Base-by-base conservation (phyloP, 1,284 basidiomycete genomes). In the Kwoniella shivajii region DNA sequence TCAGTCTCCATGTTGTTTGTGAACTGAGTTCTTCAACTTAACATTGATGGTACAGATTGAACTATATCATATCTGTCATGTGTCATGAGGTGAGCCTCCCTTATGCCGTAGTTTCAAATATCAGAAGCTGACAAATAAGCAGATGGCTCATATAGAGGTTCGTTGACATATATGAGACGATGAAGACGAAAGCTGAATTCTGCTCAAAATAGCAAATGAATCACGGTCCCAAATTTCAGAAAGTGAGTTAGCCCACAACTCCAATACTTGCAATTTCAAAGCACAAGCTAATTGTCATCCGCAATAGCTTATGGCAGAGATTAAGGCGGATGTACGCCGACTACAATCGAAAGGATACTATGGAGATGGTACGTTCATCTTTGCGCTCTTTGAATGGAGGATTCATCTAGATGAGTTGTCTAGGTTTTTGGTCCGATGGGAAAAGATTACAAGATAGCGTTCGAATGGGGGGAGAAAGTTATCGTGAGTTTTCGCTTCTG, bases 141-240 rank as follows among this genome's bases (percentile, higher is more conserved):
- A 75, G 75, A 76, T 78, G 70, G 74, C 76, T 14, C 76, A 78
- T 60, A 76, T 78, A 18, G 67, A 73, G 50, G 74, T 72, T 33
- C 13, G 67, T 45, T 22, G 34, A 2, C 33, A 20, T n/a, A 16
- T 29, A 13, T 18, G 24, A 20, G 20, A 9, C 0, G 1, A 4
- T 5, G 5, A 2, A 34, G n/a, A 18, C 29, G 1, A 26, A 30
- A n/a, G n/a, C 27, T 31, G 36, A n/a, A 37, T 4, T 24, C 48
- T 47, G 24, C 41, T 16, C 2, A 10, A 13, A 13, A 1, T 49
- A 78, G 76, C 73, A 78, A 62, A 78, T 78, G 76, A 78, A 78
- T 49, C 76, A 78, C 51, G 74, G 74, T 0, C 69, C 72, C 0
- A 72, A 71, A 29, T 78, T 78, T 18, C 74, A 76, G 43, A 71